phyloP scores from a whole-genome alignment of 371 early-diverging fungal species.

The Mucor lusitanicus region DNA sequence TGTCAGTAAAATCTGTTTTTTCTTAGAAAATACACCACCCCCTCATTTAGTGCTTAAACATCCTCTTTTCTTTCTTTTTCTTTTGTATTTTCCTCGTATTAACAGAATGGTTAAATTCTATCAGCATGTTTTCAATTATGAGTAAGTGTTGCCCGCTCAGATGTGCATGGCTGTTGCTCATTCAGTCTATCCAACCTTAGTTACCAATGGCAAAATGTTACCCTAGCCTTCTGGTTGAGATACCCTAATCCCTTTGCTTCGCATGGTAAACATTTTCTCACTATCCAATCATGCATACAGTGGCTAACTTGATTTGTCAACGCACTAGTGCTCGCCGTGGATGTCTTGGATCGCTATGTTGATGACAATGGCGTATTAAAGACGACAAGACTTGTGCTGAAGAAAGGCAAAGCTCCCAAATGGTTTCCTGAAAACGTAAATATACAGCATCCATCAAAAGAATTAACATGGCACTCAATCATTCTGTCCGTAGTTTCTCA shows the following conservation, averaged over 20 bases:
- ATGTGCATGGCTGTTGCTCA: neutral
- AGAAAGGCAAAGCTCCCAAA: conserved; percentile 84
- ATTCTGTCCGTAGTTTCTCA: conserved; percentile 59
- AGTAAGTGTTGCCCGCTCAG: conserved; percentile 39
- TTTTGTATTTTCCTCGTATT: neutral
- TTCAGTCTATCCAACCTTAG: conserved; percentile 30
- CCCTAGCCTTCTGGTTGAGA: conserved; percentile 87
- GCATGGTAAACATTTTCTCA: conserved; percentile 61
- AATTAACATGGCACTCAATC: neutral
- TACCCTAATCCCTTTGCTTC: conserved; percentile 98
- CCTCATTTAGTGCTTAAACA: neutral
- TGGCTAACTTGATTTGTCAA: neutral
- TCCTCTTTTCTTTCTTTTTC: neutral
- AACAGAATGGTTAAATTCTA: conserved; percentile 52
- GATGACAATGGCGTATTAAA: conserved; percentile 81
- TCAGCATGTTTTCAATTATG: conserved; percentile 73
- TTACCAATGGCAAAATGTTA: conserved; percentile 83
- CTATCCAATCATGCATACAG: neutral
- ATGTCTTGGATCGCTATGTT: conserved; percentile 87
- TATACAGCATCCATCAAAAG: neutral
- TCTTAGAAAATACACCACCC: neutral
- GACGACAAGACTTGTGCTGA: conserved; percentile 87
- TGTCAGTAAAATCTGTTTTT: conserved; percentile 2
- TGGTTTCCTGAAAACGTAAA: conserved; percentile 74
- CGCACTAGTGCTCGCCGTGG: conserved; percentile 72